These are phyloP conservation scores for Fusarium austroafricanum DNA, from an alignment of 2,329 filamentous ascomycete species.

Conservation along the genomic window DNA sequence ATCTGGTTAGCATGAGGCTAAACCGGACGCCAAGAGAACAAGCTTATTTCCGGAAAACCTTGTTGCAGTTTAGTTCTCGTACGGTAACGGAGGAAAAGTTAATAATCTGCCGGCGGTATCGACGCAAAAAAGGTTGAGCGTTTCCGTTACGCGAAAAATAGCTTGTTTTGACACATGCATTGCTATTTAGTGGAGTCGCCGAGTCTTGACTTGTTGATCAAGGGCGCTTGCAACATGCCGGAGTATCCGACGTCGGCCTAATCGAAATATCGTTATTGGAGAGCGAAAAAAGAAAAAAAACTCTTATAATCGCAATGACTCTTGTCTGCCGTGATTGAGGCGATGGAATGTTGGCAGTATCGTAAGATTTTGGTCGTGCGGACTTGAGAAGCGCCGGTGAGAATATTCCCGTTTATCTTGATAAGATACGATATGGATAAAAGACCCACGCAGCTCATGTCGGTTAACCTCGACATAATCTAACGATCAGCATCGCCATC, in stretches of 20 bases:
- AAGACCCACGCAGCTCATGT: background rate
- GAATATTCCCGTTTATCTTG: constrained; percentile 3
- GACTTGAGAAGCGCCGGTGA: background rate
- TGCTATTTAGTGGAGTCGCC: constrained; percentile 20
- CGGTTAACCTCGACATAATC: background rate
- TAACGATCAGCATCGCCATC: background rate
- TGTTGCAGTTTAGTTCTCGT: background rate
- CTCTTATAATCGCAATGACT: constrained; percentile 1
- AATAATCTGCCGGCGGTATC: background rate
- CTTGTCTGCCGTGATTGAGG: background rate
- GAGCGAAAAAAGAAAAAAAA: background rate
- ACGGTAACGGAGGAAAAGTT: background rate
- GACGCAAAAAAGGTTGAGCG: background rate
- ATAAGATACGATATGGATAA: background rate
- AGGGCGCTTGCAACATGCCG: constrained; percentile 6
- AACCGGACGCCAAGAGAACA: constrained; percentile 16
- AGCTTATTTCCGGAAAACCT: constrained; percentile 1
- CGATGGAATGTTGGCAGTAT: background rate
- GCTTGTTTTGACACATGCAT: constrained; percentile 36
- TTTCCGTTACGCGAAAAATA: constrained; percentile 40
- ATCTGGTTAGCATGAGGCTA: constrained; percentile 14
- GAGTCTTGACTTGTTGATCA: constrained; percentile 20
- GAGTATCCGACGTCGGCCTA: constrained; percentile 24
- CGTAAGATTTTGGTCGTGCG: constrained; percentile 16
- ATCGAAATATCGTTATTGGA: constrained; percentile 11